Conservation (phyloP, 345 rosid genomes). For the Euclidium syriacum region DNA sequence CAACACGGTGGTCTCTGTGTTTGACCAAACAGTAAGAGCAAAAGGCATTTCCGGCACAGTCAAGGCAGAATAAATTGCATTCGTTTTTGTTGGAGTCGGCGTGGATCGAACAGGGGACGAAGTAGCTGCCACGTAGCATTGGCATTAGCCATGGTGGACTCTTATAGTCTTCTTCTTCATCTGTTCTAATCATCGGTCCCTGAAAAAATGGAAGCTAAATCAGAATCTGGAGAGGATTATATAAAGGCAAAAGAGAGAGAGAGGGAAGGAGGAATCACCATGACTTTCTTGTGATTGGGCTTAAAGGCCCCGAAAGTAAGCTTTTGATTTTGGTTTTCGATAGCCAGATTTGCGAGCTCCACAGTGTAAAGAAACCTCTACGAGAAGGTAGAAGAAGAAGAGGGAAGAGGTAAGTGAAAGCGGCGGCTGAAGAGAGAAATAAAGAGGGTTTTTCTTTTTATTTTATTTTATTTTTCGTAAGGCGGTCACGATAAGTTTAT, state of each 20-base stretch:
- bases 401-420: constrained; percentile 22
- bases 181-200: constrained; percentile 44
- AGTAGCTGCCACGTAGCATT: constrained; percentile 66
- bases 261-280: constrained; percentile 31
- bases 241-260: background rate
- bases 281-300: constrained; percentile 38
- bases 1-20: constrained; percentile 69
- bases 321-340: constrained; percentile 26
- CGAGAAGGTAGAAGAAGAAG: constrained; percentile 10
- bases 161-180: constrained; percentile 30
- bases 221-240: background rate
- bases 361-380: background rate
- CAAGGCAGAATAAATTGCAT: constrained; percentile 85
- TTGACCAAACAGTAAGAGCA: constrained; percentile 70
- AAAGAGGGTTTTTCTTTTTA: constrained; percentile 3
- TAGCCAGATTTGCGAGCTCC: constrained; percentile 31
- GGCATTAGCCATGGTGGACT: constrained; percentile 78
- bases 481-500: constrained; percentile 33
- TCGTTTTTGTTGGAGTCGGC: constrained; percentile 73
- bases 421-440: constrained; percentile 33
- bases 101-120: constrained; percentile 62
- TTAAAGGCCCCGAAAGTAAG: constrained; percentile 31
- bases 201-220: background rate
- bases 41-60: constrained; percentile 66
- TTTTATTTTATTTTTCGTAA: background rate